Percentiles rank a stretch among this genome's conserved stretches.
Evolutionary conservation across 805 yeast genomes (phyloP).

Genomic region (Ogataea neopini): DNA sequence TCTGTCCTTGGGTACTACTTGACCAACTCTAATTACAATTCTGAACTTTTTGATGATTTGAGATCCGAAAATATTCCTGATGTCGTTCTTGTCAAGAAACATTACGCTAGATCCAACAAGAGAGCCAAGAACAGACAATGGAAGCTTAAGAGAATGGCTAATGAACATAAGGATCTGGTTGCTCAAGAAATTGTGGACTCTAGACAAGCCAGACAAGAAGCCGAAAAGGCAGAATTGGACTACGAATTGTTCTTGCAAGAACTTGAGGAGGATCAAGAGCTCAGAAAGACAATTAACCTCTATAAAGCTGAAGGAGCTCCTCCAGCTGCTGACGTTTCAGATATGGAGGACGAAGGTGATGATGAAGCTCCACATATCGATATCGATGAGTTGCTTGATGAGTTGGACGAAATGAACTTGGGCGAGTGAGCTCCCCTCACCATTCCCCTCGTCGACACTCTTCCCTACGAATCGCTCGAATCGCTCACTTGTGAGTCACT

Average conservation of each 20-base stretch:
- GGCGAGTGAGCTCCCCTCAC: too few species aligned
- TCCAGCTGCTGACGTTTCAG: slow-evolving; percentile 36
- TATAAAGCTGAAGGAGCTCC: slow-evolving; percentile 61
- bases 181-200: slow-evolving; percentile 55
- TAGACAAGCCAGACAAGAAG: slow-evolving; percentile 82
- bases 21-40: slow-evolving; percentile 83
- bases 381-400: slow-evolving; percentile 91
- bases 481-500: too few species aligned
- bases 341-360: slow-evolving; percentile 47
- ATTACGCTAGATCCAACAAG: slow-evolving; percentile 76
- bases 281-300: slow-evolving; percentile 85
- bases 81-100: slow-evolving; percentile 85
- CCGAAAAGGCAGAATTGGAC: slow-evolving; percentile 90
- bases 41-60: slow-evolving; percentile 76
- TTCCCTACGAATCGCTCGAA: too few species aligned
- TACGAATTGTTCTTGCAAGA: slow-evolving; percentile 95
- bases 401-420: slow-evolving; percentile 88
- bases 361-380: slow-evolving; percentile 87
- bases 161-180: slow-evolving; percentile 85
- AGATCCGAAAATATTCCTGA: slow-evolving; percentile 72
- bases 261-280: slow-evolving; percentile 93
- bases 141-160: slow-evolving; percentile 97
- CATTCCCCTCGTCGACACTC: too few species aligned
- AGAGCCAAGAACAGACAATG: slow-evolving; percentile 78
- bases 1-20: slow-evolving; percentile 89